Evolutionary conservation across 352 stramenopile species (phyloP).

Genomic region (Globisporangium lucens): DNA sequence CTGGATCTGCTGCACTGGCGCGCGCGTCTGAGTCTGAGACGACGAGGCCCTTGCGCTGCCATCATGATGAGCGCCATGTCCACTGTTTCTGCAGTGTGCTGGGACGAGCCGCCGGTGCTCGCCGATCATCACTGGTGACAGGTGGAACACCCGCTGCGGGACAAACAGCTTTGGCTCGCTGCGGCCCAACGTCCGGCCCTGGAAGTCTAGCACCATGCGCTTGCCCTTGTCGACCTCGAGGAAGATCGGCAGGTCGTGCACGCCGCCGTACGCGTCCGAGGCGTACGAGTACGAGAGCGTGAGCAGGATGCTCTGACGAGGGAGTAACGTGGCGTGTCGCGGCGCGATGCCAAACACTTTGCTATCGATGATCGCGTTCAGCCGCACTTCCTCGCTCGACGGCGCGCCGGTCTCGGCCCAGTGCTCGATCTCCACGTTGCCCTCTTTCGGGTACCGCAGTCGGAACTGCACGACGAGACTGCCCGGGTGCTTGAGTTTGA

Average conservation of each 20-base stretch:
- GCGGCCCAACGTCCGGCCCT: conserved; percentile 71
- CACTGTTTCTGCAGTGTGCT: not conserved
- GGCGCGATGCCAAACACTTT: conserved; percentile 65
- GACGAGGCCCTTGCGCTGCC: conserved; percentile 8
- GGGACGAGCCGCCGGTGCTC: conserved; percentile 37
- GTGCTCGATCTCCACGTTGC: conserved; percentile 90
- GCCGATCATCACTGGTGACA: conserved; percentile 74
- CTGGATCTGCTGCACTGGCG: conserved; percentile 70
- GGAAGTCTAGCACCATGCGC: conserved; percentile 79
- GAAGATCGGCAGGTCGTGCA: conserved; percentile 84
- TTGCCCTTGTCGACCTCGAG: conserved; percentile 90
- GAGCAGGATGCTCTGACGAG: conserved; percentile 59
- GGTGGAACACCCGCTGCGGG: conserved; percentile 43
- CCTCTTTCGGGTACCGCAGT: conserved; percentile 89
- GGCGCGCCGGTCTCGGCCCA: conserved; percentile 90
- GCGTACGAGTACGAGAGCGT: conserved; percentile 65
- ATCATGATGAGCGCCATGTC: not conserved
- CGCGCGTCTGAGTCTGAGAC: conserved; percentile 7
- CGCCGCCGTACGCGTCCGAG: conserved; percentile 71
- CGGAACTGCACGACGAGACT: conserved; percentile 80
- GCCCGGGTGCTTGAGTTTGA: conserved; percentile 88
- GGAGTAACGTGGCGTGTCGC: conserved; percentile 50
- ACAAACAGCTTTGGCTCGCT: conserved; percentile 72
- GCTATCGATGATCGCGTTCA: conserved; percentile 80
- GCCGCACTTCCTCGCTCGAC: conserved; percentile 67